Conservation (phyloP, 2,329 filamentous ascomycete species). For the Aspergillus clavatus region DNA sequence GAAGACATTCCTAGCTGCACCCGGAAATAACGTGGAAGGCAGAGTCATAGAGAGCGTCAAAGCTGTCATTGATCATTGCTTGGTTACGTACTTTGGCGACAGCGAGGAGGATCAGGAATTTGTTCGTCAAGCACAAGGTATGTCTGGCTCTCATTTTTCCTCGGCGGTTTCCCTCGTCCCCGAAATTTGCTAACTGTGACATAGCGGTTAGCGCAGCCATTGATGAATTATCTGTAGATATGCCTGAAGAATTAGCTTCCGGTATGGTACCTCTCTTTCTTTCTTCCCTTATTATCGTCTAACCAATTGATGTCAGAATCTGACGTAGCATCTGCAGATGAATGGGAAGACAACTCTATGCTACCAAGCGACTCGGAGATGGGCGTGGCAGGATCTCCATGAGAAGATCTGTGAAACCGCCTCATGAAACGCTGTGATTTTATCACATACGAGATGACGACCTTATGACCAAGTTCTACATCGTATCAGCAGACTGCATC, state of each 20-base stretch:
- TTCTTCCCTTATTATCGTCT: conserved; percentile 18
- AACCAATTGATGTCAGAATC: conserved; percentile 29
- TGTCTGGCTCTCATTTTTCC: conserved; percentile 4
- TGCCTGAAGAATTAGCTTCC: conserved; percentile 37
- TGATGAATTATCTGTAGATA: conserved; percentile 33
- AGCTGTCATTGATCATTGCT: conserved; percentile 35
- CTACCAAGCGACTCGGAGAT: conserved; percentile 40
- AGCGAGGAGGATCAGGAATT: conserved; percentile 33
- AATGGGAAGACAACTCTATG: conserved; percentile 40
- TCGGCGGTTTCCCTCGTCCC: conserved; percentile 1
- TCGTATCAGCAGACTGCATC: conserved; percentile 17
- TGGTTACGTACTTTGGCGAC: conserved; percentile 35
- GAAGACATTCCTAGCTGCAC: conserved; percentile 25
- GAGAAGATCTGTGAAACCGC: conserved; percentile 4
- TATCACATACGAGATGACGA: conserved; percentile 27
- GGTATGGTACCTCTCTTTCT: conserved; percentile 28
- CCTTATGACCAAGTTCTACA: conserved; percentile 15
- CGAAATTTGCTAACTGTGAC: not conserved
- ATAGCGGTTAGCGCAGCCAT: conserved; percentile 30
- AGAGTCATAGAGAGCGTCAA: conserved; percentile 35
- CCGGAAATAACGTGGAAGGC: conserved; percentile 28
- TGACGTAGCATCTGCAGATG: conserved; percentile 38
- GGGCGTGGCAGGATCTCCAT: conserved; percentile 35
- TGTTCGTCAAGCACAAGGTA: conserved; percentile 34
- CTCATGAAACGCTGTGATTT: conserved; percentile 8